A percentile compares a stretch with the other conserved stretches of the same genome.
Conservation (phyloP, 495 filamentous ascomycete species). For the Melanomma pulvis-pyrius region DNA sequence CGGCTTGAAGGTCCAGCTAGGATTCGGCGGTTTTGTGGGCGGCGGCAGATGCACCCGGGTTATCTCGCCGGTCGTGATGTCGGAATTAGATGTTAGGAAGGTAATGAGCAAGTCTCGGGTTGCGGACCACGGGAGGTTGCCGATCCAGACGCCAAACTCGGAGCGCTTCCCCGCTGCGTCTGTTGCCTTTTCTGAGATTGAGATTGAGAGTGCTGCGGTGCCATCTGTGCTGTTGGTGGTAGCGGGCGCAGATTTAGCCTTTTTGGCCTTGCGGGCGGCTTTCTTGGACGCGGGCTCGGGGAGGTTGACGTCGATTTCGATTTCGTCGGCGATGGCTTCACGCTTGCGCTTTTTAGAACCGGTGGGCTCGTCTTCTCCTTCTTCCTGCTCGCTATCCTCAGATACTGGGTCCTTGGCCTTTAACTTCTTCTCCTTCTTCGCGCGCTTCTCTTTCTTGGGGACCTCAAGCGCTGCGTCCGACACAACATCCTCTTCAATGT, state of each 20-base stretch:
- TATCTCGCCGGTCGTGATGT: constrained; percentile 68
- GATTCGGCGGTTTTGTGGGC: constrained; percentile 30
- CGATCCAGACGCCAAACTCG: constrained; percentile 89
- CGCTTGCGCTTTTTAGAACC: constrained; percentile 47
- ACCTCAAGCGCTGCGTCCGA: background rate
- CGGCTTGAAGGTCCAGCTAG: constrained; percentile 53
- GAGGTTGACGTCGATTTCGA: constrained; percentile 84
- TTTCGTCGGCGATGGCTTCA: constrained; percentile 49
- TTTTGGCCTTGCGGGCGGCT: constrained; percentile 46
- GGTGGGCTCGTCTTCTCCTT: background rate
- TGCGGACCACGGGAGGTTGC: constrained; percentile 82
- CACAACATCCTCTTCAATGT: background rate
- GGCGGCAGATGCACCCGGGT: constrained; percentile 81
- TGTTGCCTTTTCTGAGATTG: constrained; percentile 26
- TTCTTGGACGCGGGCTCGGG: constrained; percentile 96
- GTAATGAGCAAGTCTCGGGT: constrained; percentile 70
- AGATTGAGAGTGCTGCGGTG: background rate
- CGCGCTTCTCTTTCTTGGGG: constrained; percentile 1
- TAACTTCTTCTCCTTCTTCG: constrained; percentile 22
- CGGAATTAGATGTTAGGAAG: constrained; percentile 73
- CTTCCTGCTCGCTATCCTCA: background rate
- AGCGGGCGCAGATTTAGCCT: constrained; percentile 50
- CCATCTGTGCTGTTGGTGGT: background rate
- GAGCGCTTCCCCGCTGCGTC: constrained; percentile 60
- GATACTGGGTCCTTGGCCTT: constrained; percentile 1